Evolutionary conservation across 2,329 filamentous ascomycete genomes (phyloP).

Genomic region (Talaromyces sp.): DNA sequence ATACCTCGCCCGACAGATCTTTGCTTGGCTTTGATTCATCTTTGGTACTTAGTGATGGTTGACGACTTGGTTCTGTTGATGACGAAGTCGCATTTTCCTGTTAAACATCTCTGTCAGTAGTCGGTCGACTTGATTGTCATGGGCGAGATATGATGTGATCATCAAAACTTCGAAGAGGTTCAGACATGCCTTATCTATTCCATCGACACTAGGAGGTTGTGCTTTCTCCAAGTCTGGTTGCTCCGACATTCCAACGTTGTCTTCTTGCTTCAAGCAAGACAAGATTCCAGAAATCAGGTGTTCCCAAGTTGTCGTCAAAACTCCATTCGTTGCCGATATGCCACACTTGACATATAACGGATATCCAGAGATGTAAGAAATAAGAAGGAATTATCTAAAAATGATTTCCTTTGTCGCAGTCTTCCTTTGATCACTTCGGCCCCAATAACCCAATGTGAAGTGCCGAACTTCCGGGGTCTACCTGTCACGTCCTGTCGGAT

Average conservation of each 20-base stretch:
- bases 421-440: not conserved
- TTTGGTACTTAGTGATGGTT: not conserved
- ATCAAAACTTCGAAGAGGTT: not conserved
- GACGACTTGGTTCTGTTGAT: not conserved
- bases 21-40: not conserved
- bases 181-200: not conserved
- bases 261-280: not conserved
- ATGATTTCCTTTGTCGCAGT: not conserved
- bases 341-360: not conserved
- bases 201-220: not conserved
- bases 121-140: not conserved
- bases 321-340: not conserved
- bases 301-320: not conserved
- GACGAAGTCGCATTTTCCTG: not conserved
- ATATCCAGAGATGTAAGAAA: not conserved
- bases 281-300: not conserved
- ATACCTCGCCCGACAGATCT: slow-evolving; percentile 3
- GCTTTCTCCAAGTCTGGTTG: not conserved
- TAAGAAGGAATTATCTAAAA: not conserved
- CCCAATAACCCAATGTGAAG: not conserved
- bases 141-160: not conserved
- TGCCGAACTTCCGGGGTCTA: not conserved
- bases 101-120: not conserved
- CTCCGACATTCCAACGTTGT: not conserved
- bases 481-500: not conserved